Base-by-base conservation (phyloP, 495 filamentous ascomycete species). In the Clohesyomyces aquaticus region DNA sequence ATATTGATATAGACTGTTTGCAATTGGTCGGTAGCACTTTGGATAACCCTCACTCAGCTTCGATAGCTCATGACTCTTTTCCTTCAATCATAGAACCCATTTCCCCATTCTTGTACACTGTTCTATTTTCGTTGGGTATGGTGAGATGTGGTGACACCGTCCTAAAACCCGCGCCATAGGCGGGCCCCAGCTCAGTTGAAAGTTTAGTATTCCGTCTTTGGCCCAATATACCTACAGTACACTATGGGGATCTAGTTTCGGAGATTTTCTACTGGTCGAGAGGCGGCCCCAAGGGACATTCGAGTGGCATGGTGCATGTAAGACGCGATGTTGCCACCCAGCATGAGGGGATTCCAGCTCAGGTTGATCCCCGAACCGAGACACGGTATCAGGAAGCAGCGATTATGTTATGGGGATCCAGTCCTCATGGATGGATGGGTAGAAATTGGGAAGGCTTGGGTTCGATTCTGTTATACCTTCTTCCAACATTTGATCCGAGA, bases 41-140 rank as follows among this genome's bases (percentile, higher is more conserved):
- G 48, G 48, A 52, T 52, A 52, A 9, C 48, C 48, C 25, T 52
- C 22, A 27, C 48, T 52, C 48, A 52, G 48, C 48, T 52, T 52
- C 3, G 19, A 23, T 28, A n/a, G 19, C 3, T 52, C 25, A 3
- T 52, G 25, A 12, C 18, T 18, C 48, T 22, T 28, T 26, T 25
- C 9, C n/a, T 27, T 10, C 48, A 8, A 47, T 23, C 25, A 23
- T 10, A 26, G 10, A 52, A 52, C 16, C 19, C 10, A 23, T 52
- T 52, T 3, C 25, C 48, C n/a, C n/a, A 9, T 52, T 52, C 32
- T 38, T 14, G 6, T 14, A 38, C 6, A 38, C 32, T 14, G 6
- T 14, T 6, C 14, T 38, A 38, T 38, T 38, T 38, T 38, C 6
- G 32, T 38, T 38, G 32, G 6, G 6, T 38, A 14, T 38, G 6